These are phyloP conservation scores for Tylopilus sp. DNA, from an alignment of 768 basidiomycete species.

Conservation along the genomic window DNA sequence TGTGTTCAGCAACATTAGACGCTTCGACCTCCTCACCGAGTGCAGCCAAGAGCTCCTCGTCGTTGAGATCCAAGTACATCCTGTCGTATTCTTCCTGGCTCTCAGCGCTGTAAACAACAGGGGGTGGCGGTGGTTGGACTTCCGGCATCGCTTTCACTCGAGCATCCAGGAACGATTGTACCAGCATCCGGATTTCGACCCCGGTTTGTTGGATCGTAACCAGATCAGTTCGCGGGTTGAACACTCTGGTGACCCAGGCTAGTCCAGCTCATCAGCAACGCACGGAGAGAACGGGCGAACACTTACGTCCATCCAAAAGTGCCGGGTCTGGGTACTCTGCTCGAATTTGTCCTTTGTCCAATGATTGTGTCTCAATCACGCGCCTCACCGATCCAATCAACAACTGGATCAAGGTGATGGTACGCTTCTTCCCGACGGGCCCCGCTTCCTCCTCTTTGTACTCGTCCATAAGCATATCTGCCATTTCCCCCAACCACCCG, in stretches of 20 bases:
- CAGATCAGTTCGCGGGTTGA: constrained; percentile 44
- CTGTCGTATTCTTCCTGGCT: constrained; percentile 71
- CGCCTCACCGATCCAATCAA: constrained; percentile 56
- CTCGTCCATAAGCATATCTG: constrained; percentile 52
- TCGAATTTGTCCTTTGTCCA: constrained; percentile 35
- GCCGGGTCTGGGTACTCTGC: constrained; percentile 59
- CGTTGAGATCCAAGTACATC: constrained; percentile 56
- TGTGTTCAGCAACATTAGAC: constrained; percentile 26
- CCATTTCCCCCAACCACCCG: constrained; percentile 65
- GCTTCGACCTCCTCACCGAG: constrained; percentile 38
- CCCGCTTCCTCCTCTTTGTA: constrained; percentile 34
- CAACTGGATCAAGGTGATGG: constrained; percentile 43
- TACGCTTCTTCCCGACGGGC: constrained; percentile 21
- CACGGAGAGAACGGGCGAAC: neutral
- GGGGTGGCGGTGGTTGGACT: constrained; percentile 33
- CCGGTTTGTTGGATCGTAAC: constrained; percentile 40
- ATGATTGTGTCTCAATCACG: constrained; percentile 41
- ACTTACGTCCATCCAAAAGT: constrained; percentile 54
- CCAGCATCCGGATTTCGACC: constrained; percentile 52
- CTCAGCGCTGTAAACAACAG: constrained; percentile 29
- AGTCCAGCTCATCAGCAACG: constrained; percentile 6
- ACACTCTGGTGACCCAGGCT: constrained; percentile 60
- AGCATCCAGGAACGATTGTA: constrained; percentile 60
- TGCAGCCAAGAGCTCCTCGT: constrained; percentile 56
- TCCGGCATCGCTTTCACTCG: constrained; percentile 46